phyloP scores from a whole-genome alignment of 2,329 filamentous ascomycete species.

The Hymenoscyphus scutula region DNA sequence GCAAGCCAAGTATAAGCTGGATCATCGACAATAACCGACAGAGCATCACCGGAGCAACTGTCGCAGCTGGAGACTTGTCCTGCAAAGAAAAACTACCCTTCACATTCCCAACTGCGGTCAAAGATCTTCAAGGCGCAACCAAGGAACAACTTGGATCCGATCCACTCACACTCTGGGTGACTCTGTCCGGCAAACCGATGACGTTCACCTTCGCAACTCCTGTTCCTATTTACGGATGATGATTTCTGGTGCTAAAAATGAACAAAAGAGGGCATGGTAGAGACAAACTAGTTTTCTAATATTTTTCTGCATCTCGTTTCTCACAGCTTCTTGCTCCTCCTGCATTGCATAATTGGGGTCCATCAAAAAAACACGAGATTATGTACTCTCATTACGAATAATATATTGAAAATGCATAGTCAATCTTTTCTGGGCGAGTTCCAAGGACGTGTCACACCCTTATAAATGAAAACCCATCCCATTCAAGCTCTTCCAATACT shows the following conservation, averaged over 20 bases:
- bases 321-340: not conserved
- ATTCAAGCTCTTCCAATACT: too few species aligned
- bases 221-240: constrained; percentile 9
- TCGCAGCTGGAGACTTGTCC: constrained; percentile 41
- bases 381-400: too few species aligned
- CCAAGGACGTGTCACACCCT: too few species aligned
- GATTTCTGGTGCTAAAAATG: not conserved
- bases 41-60: constrained; percentile 29
- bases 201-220: constrained; percentile 38
- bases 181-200: constrained; percentile 44
- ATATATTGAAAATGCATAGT: too few species aligned
- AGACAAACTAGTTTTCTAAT: not conserved
- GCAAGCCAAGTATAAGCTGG: constrained; percentile 25
- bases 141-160: constrained; percentile 51
- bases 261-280: not conserved
- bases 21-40: constrained; percentile 16
- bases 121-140: constrained; percentile 21
- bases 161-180: constrained; percentile 50
- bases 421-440: too few species aligned
- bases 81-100: constrained; percentile 29
- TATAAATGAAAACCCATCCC: too few species aligned
- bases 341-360: not conserved
- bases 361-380: not conserved
- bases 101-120: constrained; percentile 37
- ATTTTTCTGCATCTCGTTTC: not conserved